Percentiles rank a stretch among this genome's conserved stretches.
phyloP scores from a whole-genome alignment of 163 green algal genomes.

The Scenedesmus sp. region DNA sequence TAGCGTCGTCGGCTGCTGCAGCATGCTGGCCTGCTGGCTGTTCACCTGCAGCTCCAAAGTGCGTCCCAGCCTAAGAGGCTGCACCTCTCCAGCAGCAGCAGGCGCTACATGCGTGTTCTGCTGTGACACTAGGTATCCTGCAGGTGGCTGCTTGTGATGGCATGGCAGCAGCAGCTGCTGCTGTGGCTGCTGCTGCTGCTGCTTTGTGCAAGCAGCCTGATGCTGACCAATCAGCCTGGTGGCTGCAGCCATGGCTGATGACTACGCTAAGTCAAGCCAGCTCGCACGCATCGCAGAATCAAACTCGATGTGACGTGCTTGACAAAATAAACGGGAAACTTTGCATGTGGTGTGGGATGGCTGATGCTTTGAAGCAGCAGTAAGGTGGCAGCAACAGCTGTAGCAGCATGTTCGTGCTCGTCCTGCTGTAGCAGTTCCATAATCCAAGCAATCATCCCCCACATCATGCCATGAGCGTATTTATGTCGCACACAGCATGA shows the following conservation, averaged over 20 bases:
- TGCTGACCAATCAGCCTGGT: background rate
- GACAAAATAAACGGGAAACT: too few relatives aligned
- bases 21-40: background rate
- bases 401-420: background rate
- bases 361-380: background rate
- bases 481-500: background rate
- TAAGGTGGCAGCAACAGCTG: background rate
- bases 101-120: constrained; percentile 22
- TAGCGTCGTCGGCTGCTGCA: background rate
- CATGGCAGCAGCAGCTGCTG: background rate
- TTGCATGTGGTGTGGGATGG: background rate
- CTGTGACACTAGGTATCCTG: constrained; percentile 22
- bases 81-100: background rate
- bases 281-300: background rate
- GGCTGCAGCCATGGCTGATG: background rate
- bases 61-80: background rate
- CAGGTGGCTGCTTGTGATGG: too few relatives aligned
- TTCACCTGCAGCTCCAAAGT: constrained; percentile 23
- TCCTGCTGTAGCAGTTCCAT: background rate
- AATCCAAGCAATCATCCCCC: too few relatives aligned
- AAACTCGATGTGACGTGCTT: too few relatives aligned
- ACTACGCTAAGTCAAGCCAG: background rate
- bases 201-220: background rate
- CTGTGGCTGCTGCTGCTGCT: background rate
- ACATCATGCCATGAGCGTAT: too few relatives aligned